phyloP scores from a whole-genome alignment of 1,284 basidiomycete species.

The Ustilago lituana region DNA sequence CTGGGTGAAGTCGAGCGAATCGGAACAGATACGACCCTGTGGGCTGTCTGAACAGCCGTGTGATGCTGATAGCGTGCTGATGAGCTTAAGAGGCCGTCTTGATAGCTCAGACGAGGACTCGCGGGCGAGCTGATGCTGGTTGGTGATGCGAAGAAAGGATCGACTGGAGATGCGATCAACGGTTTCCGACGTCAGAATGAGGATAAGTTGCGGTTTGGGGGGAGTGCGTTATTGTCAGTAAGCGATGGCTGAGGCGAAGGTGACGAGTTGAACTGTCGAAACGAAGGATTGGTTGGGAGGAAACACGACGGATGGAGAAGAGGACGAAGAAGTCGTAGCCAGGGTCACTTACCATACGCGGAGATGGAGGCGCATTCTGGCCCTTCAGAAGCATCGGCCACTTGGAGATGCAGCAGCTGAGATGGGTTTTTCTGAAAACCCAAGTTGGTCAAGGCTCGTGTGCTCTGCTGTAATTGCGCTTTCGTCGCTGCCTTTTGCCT shows the following conservation, averaged over 20 bases:
- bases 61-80: too few species aligned
- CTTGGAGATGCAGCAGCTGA: conserved; percentile 8
- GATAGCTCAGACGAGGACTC: not conserved
- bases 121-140: not conserved
- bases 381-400: conserved; percentile 15
- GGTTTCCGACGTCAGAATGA: too few species aligned
- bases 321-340: not conserved
- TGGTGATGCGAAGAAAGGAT: not conserved
- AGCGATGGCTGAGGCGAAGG: not conserved
- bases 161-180: not conserved
- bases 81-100: too few species aligned
- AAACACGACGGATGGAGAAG: not conserved
- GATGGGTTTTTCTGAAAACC: conserved; percentile 9
- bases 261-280: not conserved
- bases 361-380: conserved; percentile 3
- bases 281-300: not conserved
- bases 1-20: not conserved
- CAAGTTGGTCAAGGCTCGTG: conserved; percentile 9
- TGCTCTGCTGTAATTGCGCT: too few species aligned
- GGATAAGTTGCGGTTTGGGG: too few species aligned
- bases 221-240: not conserved
- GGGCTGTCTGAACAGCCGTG: too few species aligned
- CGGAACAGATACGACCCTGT: not conserved
- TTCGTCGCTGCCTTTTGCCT: too few species aligned
- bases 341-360: conserved; percentile 9